Percentiles rank a stretch among this genome's conserved stretches.
These are phyloP conservation scores for Microthyrium microscopicum DNA, from an alignment of 2,329 filamentous ascomycete genomes.

Conservation along the genomic window DNA sequence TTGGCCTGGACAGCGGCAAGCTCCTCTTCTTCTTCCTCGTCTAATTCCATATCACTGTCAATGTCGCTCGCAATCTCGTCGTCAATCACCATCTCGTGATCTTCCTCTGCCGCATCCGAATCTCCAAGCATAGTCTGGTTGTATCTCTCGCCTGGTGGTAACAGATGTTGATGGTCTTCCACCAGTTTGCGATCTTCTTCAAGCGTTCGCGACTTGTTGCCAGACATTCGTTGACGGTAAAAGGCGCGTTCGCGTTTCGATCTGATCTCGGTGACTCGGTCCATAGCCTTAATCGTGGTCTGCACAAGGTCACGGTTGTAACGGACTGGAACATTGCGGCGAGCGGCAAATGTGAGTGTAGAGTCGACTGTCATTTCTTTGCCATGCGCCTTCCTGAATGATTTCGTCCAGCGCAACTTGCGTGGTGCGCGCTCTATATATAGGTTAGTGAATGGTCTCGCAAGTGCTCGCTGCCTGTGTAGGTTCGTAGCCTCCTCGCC, in stretches of 20 bases:
- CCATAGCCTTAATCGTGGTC: slow-evolving; percentile 83
- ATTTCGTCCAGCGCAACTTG: slow-evolving; percentile 94
- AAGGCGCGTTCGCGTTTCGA: slow-evolving; percentile 72
- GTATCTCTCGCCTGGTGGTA: slow-evolving; percentile 43
- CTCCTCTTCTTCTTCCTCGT: slow-evolving; percentile 17
- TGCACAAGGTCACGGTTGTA: slow-evolving; percentile 87
- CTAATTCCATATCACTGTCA: slow-evolving; percentile 25
- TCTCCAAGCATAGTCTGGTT: slow-evolving; percentile 41
- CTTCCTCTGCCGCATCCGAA: slow-evolving; percentile 27
- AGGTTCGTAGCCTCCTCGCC: too few species aligned
- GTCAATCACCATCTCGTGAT: slow-evolving; percentile 19
- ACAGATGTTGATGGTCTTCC: slow-evolving; percentile 77
- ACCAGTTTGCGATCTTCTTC: slow-evolving; percentile 75
- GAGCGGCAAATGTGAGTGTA: slow-evolving; percentile 79
- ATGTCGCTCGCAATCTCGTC: slow-evolving; percentile 16
- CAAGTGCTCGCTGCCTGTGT: too few species aligned
- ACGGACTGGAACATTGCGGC: slow-evolving; percentile 83
- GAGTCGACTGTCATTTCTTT: slow-evolving; percentile 66
- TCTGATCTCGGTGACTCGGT: slow-evolving; percentile 74
- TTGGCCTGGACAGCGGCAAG: slow-evolving; percentile 22
- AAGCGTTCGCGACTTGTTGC: slow-evolving; percentile 70
- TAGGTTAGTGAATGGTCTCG: slow-evolving; percentile 34
- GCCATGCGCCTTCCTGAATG: slow-evolving; percentile 68
- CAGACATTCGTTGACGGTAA: slow-evolving; percentile 85
- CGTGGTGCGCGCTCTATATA: slow-evolving; percentile 97